Base-by-base conservation (phyloP, 768 basidiomycete species). In the Sarcodon sp. region DNA sequence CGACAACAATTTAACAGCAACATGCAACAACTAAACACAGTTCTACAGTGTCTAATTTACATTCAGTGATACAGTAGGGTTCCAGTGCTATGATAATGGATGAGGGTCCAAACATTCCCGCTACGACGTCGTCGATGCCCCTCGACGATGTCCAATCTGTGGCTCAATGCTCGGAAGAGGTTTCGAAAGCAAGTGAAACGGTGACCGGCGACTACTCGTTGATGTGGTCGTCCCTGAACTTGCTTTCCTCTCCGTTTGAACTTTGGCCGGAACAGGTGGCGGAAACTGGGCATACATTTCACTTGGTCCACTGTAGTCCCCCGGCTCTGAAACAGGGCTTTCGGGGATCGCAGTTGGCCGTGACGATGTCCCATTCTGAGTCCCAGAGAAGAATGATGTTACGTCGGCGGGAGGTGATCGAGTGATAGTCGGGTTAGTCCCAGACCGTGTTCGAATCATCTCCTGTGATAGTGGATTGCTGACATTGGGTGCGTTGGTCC, bases 221-320 rank as follows among this genome's bases (percentile, higher is more conserved):
- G 49, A 45, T 2, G 53, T 52, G 35, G 53, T 56, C 32, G 44
- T 56, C 27, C 47, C 43, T 35, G 49, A 48, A 9, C 51, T 53
- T 13, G 51, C 51, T 13, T 51, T 56, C 49, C 43, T 44, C 16
- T 37, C 50, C 27, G 49, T 49, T n/a, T n/a, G n/a, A 69, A 59
- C 52, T 54, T 61, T 7, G 54, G 73, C 51, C 37, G 58, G 53
- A 35, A 80, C 81, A 47, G 83, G 84, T 49, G 81, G 81, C 18
- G 81, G 83, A 53, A 85, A 83, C 50, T 71, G 71, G 12, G 84
- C 79, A 63, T 80, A 85, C 52, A 81, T 79, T 47, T 72, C 74
- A 44, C 83, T 70, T 34, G 83, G 82, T 3, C 83, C 84, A n/a
- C 67, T 68, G 53, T 70, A 80, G 44, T 62, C 67, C 57, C 74